Conservation (phyloP, 1,139 yeast genomes). For the Saccharomycopsis phalli region DNA sequence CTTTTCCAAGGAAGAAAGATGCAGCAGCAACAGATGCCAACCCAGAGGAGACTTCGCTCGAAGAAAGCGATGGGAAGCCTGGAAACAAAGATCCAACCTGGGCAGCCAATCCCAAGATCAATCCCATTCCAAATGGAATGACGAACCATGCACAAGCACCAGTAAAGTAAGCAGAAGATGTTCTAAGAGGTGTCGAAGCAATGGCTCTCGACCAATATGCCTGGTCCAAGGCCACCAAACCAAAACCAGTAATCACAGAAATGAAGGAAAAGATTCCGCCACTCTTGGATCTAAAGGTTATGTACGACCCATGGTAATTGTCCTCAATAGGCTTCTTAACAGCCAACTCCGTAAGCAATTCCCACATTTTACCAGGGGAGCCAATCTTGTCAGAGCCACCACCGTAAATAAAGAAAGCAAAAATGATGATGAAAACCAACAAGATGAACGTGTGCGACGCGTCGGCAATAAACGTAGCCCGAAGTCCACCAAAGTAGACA, state of each 20-base stretch:
- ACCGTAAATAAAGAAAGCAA: constrained; percentile 36
- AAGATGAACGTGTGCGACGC: constrained; percentile 38
- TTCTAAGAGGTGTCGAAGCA: constrained; percentile 33
- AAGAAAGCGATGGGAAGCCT: constrained; percentile 27
- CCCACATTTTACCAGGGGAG: constrained; percentile 39
- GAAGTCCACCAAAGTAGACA: constrained; percentile 37
- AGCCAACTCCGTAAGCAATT: constrained; percentile 31
- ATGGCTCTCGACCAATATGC: constrained; percentile 34
- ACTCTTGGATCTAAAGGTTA: constrained; percentile 38
- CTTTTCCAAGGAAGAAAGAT: constrained; percentile 35
- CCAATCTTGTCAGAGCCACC: constrained; percentile 34
- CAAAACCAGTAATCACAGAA: constrained; percentile 32
- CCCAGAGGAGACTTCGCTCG: constrained; percentile 30
- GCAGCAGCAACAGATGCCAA: constrained; percentile 38
- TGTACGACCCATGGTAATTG: constrained; percentile 38
- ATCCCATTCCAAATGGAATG: constrained; percentile 36
- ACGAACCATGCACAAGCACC: constrained; percentile 40
- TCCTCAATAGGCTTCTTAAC: constrained; percentile 32
- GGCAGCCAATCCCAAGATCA: constrained; percentile 36
- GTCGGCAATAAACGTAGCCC: constrained; percentile 40
- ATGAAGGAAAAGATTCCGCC: constrained; percentile 34
- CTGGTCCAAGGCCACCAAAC: constrained; percentile 31
- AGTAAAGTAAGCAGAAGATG: constrained; percentile 34
- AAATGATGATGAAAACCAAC: constrained; percentile 33
- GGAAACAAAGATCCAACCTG: constrained; percentile 28